Conservation (phyloP, 2,329 filamentous ascomycete genomes). For the Exophiala sp. region DNA sequence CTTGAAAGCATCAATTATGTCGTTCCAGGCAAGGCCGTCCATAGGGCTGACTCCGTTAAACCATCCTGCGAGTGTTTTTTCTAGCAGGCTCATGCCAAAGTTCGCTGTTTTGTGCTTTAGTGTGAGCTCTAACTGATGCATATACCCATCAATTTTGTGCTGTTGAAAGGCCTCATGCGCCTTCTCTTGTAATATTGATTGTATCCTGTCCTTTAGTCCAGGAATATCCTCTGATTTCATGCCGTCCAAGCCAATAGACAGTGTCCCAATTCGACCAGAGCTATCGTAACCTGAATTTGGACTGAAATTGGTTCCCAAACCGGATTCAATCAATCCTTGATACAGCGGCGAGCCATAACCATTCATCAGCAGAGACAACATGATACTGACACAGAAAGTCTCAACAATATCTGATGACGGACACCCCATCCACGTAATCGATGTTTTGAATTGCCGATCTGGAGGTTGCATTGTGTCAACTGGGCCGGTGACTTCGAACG, state of each 20-base stretch:
- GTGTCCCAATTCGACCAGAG: conserved; percentile 69
- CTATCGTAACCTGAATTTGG: conserved; percentile 90
- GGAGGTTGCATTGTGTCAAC: conserved; percentile 78
- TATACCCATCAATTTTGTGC: conserved; percentile 84
- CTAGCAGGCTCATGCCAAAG: conserved; percentile 86
- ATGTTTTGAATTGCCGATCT: conserved; percentile 88
- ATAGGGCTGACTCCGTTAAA: conserved; percentile 94
- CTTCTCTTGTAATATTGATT: conserved; percentile 64
- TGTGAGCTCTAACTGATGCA: conserved; percentile 89
- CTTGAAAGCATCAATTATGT: conserved; percentile 78
- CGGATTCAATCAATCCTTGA: conserved; percentile 77
- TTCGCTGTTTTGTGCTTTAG: conserved; percentile 94
- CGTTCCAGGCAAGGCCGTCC: conserved; percentile 84
- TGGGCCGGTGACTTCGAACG: conserved; percentile 70
- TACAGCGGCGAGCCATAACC: conserved; percentile 95
- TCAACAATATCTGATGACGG: conserved; percentile 77
- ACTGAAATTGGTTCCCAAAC: conserved; percentile 86
- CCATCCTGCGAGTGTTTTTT: conserved; percentile 84
- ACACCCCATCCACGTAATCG: conserved; percentile 84
- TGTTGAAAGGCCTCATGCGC: conserved; percentile 74
- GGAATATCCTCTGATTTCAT: conserved; percentile 73
- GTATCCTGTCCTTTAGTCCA: conserved; percentile 68
- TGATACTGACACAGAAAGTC: conserved; percentile 75
- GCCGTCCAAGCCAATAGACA: conserved; percentile 87
- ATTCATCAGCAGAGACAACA: conserved; percentile 80